These are phyloP conservation scores for Parathielavia hyrcaniae DNA, from an alignment of 495 filamentous ascomycete species.

Conservation along the genomic window DNA sequence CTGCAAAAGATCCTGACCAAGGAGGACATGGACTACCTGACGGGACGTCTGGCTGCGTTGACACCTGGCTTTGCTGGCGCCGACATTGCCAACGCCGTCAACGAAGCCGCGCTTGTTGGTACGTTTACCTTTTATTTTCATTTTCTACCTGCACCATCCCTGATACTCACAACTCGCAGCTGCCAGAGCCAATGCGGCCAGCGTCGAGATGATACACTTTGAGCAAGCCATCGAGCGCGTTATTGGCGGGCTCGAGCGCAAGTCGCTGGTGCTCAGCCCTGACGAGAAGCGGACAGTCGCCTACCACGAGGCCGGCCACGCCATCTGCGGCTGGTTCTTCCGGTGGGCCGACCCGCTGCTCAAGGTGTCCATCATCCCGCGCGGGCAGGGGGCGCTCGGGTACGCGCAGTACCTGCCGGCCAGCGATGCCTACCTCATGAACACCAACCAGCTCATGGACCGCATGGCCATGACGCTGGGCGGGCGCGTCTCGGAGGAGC, in stretches of 20 bases:
- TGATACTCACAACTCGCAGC: constrained; percentile 47
- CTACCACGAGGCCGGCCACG: constrained; percentile 97
- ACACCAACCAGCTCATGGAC: constrained; percentile 92
- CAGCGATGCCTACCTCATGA: constrained; percentile 90
- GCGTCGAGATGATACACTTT: constrained; percentile 81
- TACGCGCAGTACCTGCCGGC: constrained; percentile 95
- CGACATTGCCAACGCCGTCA: constrained; percentile 96
- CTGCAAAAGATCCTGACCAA: constrained; percentile 85
- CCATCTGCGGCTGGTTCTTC: constrained; percentile 98
- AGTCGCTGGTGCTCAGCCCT: constrained; percentile 83
- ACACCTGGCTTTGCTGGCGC: constrained; percentile 96
- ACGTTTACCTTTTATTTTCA: constrained; percentile 36
- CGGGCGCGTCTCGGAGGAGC: constrained; percentile 86
- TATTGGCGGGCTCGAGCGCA: constrained; percentile 92
- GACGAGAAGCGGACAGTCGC: constrained; percentile 92
- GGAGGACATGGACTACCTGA: constrained; percentile 79
- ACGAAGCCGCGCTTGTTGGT: constrained; percentile 96
- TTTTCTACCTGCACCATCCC: constrained; percentile 33
- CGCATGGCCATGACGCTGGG: constrained; percentile 99
- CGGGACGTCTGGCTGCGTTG: constrained; percentile 79
- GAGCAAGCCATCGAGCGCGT: constrained; percentile 97
- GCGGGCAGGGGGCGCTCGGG: constrained; percentile 84
- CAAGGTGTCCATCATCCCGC: constrained; percentile 97
- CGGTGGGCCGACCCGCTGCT: constrained; percentile 91
- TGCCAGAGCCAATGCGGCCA: constrained; percentile 69